phyloP scores from a whole-genome alignment of 2,329 filamentous ascomycete genomes.

The Diaporthe sp. region DNA sequence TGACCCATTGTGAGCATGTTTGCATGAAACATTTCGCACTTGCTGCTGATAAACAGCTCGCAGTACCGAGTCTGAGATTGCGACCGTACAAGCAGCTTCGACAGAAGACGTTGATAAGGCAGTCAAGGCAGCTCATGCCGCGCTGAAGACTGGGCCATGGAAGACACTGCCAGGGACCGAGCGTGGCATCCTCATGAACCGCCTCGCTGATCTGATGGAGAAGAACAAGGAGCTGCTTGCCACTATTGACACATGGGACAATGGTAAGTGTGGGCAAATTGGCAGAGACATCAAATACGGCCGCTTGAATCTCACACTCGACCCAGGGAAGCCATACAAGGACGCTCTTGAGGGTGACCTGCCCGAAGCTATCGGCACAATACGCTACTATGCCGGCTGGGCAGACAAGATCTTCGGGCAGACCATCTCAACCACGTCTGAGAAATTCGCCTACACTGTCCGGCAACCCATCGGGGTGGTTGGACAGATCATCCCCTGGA shows the following conservation, averaged over 20 bases:
- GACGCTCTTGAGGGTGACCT: constrained; percentile 75
- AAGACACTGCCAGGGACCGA: constrained; percentile 75
- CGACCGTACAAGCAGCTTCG: constrained; percentile 77
- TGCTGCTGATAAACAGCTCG: neutral
- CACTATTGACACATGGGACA: constrained; percentile 80
- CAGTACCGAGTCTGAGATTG: constrained; percentile 74
- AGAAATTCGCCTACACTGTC: constrained; percentile 82
- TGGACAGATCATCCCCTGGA: constrained; percentile 84
- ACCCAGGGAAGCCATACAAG: constrained; percentile 62
- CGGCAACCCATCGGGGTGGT: constrained; percentile 84
- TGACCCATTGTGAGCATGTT: constrained; percentile 72
- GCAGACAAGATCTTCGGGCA: constrained; percentile 84
- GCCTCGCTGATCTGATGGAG: constrained; percentile 77
- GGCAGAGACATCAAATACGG: no score
- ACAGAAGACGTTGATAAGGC: constrained; percentile 76
- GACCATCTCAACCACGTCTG: constrained; percentile 77
- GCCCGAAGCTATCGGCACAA: constrained; percentile 57
- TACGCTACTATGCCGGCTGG: constrained; percentile 83
- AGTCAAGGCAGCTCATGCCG: constrained; percentile 77
- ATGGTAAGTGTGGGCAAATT: constrained; percentile 73
- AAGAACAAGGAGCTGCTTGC: constrained; percentile 66
- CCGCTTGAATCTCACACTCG: neutral
- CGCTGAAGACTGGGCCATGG: constrained; percentile 77
- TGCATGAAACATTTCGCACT: neutral
- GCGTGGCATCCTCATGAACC: constrained; percentile 76